Percentiles rank a stretch among this genome's conserved stretches.
Evolutionary conservation across 345 rosid genomes (phyloP).

Genomic region (Syzygium oleosum): DNA sequence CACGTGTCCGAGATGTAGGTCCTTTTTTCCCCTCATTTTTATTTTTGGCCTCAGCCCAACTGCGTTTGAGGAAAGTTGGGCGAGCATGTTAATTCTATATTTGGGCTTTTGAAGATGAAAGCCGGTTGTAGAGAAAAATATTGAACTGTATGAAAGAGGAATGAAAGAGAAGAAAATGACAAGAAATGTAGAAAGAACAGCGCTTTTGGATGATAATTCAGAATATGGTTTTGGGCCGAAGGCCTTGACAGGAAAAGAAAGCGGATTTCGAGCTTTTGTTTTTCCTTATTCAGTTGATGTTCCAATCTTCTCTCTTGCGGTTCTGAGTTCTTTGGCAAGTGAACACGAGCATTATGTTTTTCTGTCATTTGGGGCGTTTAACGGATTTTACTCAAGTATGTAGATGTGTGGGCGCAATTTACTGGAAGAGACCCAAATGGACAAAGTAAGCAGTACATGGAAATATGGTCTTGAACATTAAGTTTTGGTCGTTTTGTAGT

Average conservation of each 20-base stretch:
- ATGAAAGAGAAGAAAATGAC: background rate
- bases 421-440: background rate
- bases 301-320: background rate
- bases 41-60: constrained; percentile 11
- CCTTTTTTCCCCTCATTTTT: background rate
- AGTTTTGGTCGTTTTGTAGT: background rate
- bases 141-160: constrained; percentile 5
- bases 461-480: background rate
- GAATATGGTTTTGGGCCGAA: constrained; percentile 19
- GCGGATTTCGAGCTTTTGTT: background rate
- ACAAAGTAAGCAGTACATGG: background rate
- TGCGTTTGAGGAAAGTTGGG: constrained; percentile 6
- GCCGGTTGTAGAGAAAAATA: constrained; percentile 24
- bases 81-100: background rate
- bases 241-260: constrained; percentile 17
- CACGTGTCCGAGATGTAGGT: constrained; percentile 15
- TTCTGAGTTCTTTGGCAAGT: background rate
- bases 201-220: background rate
- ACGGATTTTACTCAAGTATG: background rate
- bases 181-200: background rate
- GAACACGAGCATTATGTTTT: background rate
- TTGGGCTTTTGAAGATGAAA: constrained; percentile 27
- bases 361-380: background rate
- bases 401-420: background rate
- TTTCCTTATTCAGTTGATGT: background rate